Percentiles rank a stretch among this genome's conserved stretches.
Conservation (phyloP, 1,284 basidiomycete species). For the Singerocomus inundabilis region DNA sequence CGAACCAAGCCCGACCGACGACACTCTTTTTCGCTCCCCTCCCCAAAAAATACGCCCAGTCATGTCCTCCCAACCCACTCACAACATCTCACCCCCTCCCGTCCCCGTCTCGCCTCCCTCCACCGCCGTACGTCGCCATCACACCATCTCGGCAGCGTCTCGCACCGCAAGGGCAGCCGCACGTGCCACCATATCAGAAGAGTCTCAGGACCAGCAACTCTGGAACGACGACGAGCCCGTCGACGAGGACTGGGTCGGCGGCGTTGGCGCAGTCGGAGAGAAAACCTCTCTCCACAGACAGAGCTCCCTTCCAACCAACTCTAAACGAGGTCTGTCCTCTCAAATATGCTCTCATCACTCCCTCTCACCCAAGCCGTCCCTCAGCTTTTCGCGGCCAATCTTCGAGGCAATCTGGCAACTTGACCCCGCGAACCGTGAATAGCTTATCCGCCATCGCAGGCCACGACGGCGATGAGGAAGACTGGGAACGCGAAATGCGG, state of each 20-base stretch:
- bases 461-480: constrained; percentile 80
- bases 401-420: constrained; percentile 54
- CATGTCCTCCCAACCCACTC: constrained; percentile 30
- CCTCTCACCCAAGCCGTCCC: constrained; percentile 13
- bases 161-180: constrained; percentile 57
- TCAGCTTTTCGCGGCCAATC: constrained; percentile 48
- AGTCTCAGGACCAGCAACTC: constrained; percentile 56
- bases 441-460: constrained; percentile 79
- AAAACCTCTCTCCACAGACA: constrained; percentile 77
- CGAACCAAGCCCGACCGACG: constrained; percentile 8
- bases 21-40: background rate
- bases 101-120: constrained; percentile 41
- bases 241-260: constrained; percentile 75
- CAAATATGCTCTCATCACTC: constrained; percentile 1
- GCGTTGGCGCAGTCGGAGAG: constrained; percentile 77
- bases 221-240: constrained; percentile 77
- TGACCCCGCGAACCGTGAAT: constrained; percentile 72
- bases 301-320: constrained; percentile 75
- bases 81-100: constrained; percentile 34
- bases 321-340: constrained; percentile 64
- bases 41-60: constrained; percentile 1
- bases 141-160: constrained; percentile 78
- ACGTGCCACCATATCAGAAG: constrained; percentile 67
- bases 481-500: constrained; percentile 71
- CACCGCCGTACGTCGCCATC: constrained; percentile 65